phyloP scores from a whole-genome alignment of 2,329 filamentous ascomycete genomes.

The Phyllachora maydis region DNA sequence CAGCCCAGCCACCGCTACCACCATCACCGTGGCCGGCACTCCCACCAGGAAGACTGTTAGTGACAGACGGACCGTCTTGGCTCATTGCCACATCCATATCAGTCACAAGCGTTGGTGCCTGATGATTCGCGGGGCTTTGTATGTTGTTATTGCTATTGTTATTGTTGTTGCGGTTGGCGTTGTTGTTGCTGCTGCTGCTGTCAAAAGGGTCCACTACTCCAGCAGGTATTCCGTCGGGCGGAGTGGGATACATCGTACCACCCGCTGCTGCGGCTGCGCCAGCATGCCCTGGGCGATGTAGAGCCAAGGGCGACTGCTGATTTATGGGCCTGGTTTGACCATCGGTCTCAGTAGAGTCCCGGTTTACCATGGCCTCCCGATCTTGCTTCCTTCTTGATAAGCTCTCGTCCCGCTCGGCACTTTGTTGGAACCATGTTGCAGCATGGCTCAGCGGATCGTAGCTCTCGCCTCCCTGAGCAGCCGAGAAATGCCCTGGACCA shows the following conservation, averaged over 20 bases:
- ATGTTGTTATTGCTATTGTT: too few species aligned
- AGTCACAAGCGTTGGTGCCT: slow-evolving; percentile 9
- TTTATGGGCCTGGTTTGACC: slow-evolving; percentile 19
- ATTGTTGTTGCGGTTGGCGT: too few species aligned
- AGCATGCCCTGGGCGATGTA: slow-evolving; percentile 25
- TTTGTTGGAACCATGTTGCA: slow-evolving; percentile 23
- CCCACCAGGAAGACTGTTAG: too few species aligned
- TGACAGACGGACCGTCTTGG: slow-evolving; percentile 7
- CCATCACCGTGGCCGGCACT: too few species aligned
- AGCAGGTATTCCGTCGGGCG: slow-evolving; percentile 52
- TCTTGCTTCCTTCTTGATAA: slow-evolving; percentile 27
- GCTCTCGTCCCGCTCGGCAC: slow-evolving; percentile 23
- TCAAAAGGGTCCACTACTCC: too few species aligned
- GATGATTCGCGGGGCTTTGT: slow-evolving; percentile 31
- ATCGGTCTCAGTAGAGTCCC: slow-evolving; percentile 20
- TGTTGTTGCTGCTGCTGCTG: too few species aligned
- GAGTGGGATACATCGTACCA: slow-evolving; percentile 49
- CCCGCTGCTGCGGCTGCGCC: slow-evolving; percentile 11
- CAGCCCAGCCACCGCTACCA: slow-evolving; percentile 19
- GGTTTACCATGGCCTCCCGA: slow-evolving; percentile 18
- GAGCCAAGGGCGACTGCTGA: slow-evolving; percentile 27
- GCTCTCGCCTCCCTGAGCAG: slow-evolving; percentile 16
- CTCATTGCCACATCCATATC: slow-evolving; percentile 16
- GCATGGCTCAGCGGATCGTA: slow-evolving; percentile 27
- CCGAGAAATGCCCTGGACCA: slow-evolving; percentile 16